Base-by-base conservation (phyloP, 257 asterid genomes). In the Handroanthus guayacan region DNA sequence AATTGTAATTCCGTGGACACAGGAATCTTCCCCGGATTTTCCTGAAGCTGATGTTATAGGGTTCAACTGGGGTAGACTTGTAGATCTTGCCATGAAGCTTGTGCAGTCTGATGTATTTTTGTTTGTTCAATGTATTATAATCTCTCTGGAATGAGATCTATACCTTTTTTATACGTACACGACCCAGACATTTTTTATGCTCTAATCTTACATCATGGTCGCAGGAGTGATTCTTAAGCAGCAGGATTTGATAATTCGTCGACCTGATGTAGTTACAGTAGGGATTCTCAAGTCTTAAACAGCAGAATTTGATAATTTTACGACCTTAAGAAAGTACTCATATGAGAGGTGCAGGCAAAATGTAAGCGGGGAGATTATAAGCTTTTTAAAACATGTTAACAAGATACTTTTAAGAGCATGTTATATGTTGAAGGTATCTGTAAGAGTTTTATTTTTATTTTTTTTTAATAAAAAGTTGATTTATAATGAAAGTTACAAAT, bases 81-180 rank as follows among this genome's bases (percentile, higher is more conserved):
- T 37, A 34, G 39, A 10, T 66, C 18, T 13, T 17, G 60, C 3
- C 7, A 36, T 57, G 65, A 52, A 61, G 62, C 31, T 67, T 79
- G 72, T 74, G 79, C 62, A 51, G 83, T 72, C 70, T 69, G 47
- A 50, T 65, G 75, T 38, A 69, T 51, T 69, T 63, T 3, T 58
- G 41, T 41, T 71, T 66, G 62, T 52, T 73, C 43, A 38, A 66
- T 72, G 64, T 41, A 50, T 17, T 37, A 20, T 67, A 25, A 10
- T n/a, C 51, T 69, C 10, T 68, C 2, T 57, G 64, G 62, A 51
- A 78, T 62, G 58, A 78, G 67, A 45, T 16, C 62, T 36, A 51
- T 20, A 17, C 52, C 56, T 72, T 50, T 56, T 16, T 12, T 47
- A 37, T 65, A 47, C 64, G 9, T 39, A 13, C 17, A 36, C 61